Evolutionary conservation across 2,329 filamentous ascomycete genomes (phyloP).

Genomic region (Macrophomina phaseolina): DNA sequence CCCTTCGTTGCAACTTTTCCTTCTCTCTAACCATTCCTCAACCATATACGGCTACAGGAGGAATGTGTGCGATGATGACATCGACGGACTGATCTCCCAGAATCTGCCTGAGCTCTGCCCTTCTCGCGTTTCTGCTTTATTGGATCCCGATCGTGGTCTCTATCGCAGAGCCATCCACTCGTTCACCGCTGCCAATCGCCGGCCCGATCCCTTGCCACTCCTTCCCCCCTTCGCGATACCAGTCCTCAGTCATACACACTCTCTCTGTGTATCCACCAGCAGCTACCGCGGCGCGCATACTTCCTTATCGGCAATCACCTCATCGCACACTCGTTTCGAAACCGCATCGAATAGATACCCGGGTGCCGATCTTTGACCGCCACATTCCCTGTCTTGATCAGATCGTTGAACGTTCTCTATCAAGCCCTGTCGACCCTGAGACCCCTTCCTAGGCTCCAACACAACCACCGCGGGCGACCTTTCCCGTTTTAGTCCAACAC

Average conservation of each 20-base stretch:
- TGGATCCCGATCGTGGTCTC: background rate
- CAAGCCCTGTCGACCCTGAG: background rate
- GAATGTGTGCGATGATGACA: slow-evolving; percentile 13
- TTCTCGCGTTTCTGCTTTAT: slow-evolving; percentile 3
- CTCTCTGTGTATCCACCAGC: no score
- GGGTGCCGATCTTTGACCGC: slow-evolving; percentile 5
- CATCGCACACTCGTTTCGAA: slow-evolving; percentile 15
- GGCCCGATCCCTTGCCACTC: background rate
- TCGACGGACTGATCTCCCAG: background rate
- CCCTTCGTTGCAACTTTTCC: background rate
- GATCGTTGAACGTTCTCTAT: background rate
- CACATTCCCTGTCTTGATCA: slow-evolving; percentile 2
- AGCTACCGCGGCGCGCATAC: background rate
- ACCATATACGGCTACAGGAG: background rate
- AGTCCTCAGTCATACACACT: slow-evolving; percentile 1
- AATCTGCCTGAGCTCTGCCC: background rate
- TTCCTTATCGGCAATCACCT: background rate
- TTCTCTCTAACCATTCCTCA: slow-evolving; percentile 3
- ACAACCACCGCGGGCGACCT: background rate
- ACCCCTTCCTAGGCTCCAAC: background rate
- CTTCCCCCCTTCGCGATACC: background rate
- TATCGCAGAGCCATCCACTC: background rate
- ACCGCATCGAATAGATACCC: slow-evolving; percentile 18
- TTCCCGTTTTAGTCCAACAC: background rate
- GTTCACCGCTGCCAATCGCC: slow-evolving; percentile 2